Percentiles rank a stretch among this genome's conserved stretches.
Conservation (phyloP, 192 early-diverging fungal genomes). For the Lobulomyces angularis region DNA sequence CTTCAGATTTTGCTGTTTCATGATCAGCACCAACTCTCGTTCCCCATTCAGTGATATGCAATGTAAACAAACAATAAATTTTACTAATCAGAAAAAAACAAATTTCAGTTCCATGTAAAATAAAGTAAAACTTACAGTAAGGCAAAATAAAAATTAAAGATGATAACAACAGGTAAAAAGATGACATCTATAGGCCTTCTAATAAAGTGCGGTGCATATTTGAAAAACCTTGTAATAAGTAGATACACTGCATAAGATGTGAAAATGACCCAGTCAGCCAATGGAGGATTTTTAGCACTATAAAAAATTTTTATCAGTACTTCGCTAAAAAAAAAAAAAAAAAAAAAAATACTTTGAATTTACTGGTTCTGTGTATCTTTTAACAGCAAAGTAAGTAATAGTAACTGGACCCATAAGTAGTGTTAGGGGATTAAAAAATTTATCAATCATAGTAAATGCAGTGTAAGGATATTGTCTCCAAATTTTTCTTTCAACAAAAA, state of each 20-base stretch:
- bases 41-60: constrained; percentile 60
- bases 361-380: constrained; percentile 20
- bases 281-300: too few relatives aligned
- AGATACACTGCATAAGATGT: constrained; percentile 51
- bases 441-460: constrained; percentile 65
- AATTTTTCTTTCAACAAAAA: constrained; percentile 51
- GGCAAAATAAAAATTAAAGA: constrained; percentile 66
- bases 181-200: constrained; percentile 51
- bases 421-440: constrained; percentile 61
- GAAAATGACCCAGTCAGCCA: constrained; percentile 47
- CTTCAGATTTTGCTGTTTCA: too few relatives aligned
- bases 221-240: constrained; percentile 49
- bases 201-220: constrained; percentile 55
- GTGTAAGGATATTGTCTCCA: constrained; percentile 57
- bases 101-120: too few relatives aligned
- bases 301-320: too few relatives aligned
- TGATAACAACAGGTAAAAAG: constrained; percentile 48
- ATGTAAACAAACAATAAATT: constrained; percentile 55
- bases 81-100: too few relatives aligned
- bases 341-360: too few relatives aligned
- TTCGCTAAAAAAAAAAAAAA: too few relatives aligned
- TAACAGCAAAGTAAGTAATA: constrained; percentile 30
- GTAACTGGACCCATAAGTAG: constrained; percentile 52
- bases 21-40: constrained; percentile 41
- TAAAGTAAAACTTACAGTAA: too few relatives aligned